A percentile compares a stretch with the other conserved stretches of the same genome.
These are phyloP conservation scores for Metroxylon sagu DNA, from an alignment of 176 grass and related monocot species.

Conservation along the genomic window DNA sequence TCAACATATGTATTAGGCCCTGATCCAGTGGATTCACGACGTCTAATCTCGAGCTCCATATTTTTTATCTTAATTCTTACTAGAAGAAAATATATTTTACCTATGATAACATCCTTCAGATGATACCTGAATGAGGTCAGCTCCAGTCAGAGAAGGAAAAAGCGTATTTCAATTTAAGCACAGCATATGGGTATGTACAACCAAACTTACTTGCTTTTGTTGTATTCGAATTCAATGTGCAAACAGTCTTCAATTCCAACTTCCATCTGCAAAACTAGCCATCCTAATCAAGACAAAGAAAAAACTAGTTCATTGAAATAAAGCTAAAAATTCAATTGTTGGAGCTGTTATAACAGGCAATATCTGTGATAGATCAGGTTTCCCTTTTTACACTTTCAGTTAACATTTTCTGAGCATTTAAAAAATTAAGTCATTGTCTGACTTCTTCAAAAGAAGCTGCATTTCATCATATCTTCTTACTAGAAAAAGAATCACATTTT, in stretches of 20 bases:
- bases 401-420: too few species aligned
- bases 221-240: constrained; percentile 98
- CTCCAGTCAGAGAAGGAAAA: constrained; percentile 8
- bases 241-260: constrained; percentile 99
- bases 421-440: too few species aligned
- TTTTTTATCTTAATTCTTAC: constrained; percentile 99
- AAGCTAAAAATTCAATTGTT: too few species aligned
- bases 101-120: constrained; percentile 85
- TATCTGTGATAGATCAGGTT: too few species aligned
- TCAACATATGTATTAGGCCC: constrained; percentile 98
- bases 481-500: too few species aligned
- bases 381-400: too few species aligned
- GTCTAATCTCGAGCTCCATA: constrained; percentile 92
- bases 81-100: constrained; percentile 98
- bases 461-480: too few species aligned
- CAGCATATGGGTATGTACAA: background rate
- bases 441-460: too few species aligned
- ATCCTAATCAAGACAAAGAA: too few species aligned
- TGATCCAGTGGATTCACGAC: constrained; percentile 90
- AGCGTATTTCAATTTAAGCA: too few species aligned
- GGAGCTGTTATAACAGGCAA: too few species aligned
- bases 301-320: too few species aligned
- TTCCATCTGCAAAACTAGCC: constrained; percentile 60
- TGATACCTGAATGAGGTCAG: constrained; percentile 62
- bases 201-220: constrained; percentile 82